phyloP scores from a whole-genome alignment of 495 filamentous ascomycete genomes.

The Penicillium parvum region DNA sequence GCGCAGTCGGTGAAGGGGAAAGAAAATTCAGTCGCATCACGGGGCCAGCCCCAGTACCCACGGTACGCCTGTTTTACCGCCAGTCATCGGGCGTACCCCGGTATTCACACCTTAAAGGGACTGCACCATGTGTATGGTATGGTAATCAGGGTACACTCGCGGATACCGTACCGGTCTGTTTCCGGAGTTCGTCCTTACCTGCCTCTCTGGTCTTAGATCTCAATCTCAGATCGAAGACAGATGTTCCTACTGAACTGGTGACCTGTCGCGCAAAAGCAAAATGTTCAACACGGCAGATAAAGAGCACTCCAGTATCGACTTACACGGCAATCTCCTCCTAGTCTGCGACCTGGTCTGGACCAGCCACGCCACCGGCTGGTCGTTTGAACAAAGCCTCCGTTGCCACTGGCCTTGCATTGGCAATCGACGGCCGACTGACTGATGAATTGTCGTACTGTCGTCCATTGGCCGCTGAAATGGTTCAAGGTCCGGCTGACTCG shows the following conservation, averaged over 20 bases:
- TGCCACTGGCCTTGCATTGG: constrained; percentile 9
- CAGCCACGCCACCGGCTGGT: constrained; percentile 14
- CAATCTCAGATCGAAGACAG: not conserved
- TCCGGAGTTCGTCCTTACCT: constrained; percentile 33
- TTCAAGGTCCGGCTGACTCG: constrained; percentile 23
- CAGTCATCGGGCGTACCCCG: constrained; percentile 11
- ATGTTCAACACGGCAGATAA: not conserved
- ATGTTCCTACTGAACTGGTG: constrained; percentile 10
- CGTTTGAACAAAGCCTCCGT: constrained; percentile 15
- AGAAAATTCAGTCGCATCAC: constrained; percentile 29
- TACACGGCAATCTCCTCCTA: not conserved
- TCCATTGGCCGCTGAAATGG: constrained; percentile 17
- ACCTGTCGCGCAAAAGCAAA: constrained; percentile 8
- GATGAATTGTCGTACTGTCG: constrained; percentile 25
- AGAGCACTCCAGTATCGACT: not conserved
- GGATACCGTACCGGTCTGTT: constrained; percentile 13
- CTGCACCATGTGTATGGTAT: not conserved
- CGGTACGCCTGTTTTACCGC: constrained; percentile 24
- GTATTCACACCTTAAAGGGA: too few species aligned
- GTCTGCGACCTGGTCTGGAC: not conserved
- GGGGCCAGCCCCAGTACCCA: constrained; percentile 17
- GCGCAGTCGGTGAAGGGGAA: constrained; percentile 26
- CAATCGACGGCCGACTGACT: constrained; percentile 19
- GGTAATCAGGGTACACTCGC: not conserved
- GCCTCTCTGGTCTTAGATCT: constrained; percentile 22